These are phyloP conservation scores for Nicotiana undulata DNA, from an alignment of 257 asterid genomes.

Conservation along the genomic window DNA sequence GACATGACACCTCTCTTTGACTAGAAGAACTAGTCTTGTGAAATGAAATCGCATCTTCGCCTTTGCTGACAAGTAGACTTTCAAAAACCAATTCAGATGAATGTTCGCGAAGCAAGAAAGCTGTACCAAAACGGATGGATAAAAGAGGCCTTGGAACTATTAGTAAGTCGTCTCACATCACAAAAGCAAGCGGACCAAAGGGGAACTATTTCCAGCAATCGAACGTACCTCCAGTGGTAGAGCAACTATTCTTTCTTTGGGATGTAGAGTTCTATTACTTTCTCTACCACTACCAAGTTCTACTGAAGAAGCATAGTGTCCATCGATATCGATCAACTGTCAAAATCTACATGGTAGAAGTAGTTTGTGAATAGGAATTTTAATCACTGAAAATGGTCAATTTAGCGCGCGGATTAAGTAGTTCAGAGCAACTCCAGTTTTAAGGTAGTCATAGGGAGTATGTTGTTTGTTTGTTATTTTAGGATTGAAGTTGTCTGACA, in stretches of 20 bases:
- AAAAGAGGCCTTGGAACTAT: conserved; percentile 34
- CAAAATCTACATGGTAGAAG: too few species aligned
- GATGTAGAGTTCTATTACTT: conserved; percentile 8
- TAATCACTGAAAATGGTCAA: too few species aligned
- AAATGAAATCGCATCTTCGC: neutral
- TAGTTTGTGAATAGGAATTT: too few species aligned
- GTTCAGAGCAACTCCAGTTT: neutral
- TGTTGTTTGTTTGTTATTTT: neutral
- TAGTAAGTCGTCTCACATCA: conserved; percentile 20
- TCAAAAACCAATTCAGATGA: conserved; percentile 18
- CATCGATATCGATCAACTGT: too few species aligned
- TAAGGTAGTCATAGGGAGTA: neutral
- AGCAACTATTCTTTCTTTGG: neutral
- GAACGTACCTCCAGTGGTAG: neutral
- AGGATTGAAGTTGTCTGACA: neutral
- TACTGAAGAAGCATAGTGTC: neutral
- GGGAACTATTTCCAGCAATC: neutral
- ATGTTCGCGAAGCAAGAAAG: conserved; percentile 33
- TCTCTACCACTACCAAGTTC: neutral
- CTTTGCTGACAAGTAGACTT: neutral
- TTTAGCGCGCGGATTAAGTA: neutral
- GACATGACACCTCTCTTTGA: neutral
- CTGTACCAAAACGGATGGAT: conserved; percentile 34
- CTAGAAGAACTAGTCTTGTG: too few species aligned
- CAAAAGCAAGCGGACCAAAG: neutral